phyloP scores from a whole-genome alignment of 805 yeast species.

The Wickerhamomyces chambardii region DNA sequence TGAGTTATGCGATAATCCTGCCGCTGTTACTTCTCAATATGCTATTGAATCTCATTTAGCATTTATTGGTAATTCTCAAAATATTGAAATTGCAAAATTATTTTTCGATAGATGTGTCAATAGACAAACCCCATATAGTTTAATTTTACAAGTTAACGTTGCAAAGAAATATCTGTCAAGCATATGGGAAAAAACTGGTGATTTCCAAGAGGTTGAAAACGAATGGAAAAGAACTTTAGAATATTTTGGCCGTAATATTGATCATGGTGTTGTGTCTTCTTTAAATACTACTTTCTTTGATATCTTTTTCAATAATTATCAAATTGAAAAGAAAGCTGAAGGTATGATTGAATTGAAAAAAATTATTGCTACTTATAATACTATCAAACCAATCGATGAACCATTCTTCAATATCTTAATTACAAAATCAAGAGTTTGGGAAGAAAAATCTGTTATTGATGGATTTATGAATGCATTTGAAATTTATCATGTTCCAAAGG shows the following conservation, averaged over 20 bases:
- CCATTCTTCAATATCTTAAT: constrained; percentile 75
- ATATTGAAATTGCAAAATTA: constrained; percentile 59
- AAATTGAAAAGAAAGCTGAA: constrained; percentile 36
- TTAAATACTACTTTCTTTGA: constrained; percentile 61
- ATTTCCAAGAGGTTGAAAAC: constrained; percentile 47
- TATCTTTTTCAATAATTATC: constrained; percentile 54
- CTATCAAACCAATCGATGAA: constrained; percentile 57
- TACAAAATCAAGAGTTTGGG: constrained; percentile 61
- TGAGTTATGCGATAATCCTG: constrained; percentile 44
- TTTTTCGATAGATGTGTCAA: constrained; percentile 69
- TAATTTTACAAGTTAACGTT: constrained; percentile 65
- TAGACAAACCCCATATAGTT: constrained; percentile 63
- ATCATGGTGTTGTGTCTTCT: constrained; percentile 65
- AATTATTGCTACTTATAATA: constrained; percentile 45
- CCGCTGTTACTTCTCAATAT: constrained; percentile 30
- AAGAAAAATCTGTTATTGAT: constrained; percentile 53
- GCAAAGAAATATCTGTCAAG: constrained; percentile 57
- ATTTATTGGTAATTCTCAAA: constrained; percentile 72
- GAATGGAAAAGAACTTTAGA: constrained; percentile 56
- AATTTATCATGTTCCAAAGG: constrained; percentile 45
- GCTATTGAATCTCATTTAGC: constrained; percentile 66
- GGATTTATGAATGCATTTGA: constrained; percentile 54
- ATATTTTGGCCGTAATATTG: constrained; percentile 47
- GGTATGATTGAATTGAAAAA: constrained; percentile 50
- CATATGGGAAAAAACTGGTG: constrained; percentile 41